Conservation (phyloP, 345 rosid genomes). For the Eucalyptus albens region DNA sequence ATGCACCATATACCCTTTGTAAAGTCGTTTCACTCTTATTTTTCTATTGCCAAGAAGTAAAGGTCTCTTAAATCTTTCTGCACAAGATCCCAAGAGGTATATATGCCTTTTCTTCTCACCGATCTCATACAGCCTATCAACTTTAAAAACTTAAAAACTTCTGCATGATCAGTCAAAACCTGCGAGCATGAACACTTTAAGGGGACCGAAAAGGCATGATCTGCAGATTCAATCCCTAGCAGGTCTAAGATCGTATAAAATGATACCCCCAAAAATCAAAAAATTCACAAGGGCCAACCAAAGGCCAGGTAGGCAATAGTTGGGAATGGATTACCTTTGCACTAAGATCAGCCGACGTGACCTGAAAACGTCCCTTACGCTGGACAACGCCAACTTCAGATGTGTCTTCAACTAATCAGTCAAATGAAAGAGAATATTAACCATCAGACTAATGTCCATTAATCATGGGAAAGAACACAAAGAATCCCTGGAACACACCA, state of each 20-base stretch:
- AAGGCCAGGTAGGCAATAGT: background rate
- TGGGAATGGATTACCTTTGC: conserved; percentile 54
- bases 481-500: conserved; percentile 12
- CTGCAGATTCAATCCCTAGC: background rate
- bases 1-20: background rate
- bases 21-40: background rate
- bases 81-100: background rate
- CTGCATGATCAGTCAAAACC: background rate
- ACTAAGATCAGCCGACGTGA: conserved; percentile 68
- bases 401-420: conserved; percentile 47
- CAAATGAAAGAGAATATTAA: background rate
- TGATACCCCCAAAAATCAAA: background rate
- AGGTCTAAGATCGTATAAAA: background rate
- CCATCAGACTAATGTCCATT: background rate
- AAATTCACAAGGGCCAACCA: background rate
- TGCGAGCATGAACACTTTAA: background rate
- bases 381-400: conserved; percentile 75
- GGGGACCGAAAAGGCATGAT: background rate
- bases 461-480: background rate
- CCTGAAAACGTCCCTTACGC: conserved; percentile 87
- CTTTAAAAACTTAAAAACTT: background rate
- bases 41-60: background rate
- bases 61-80: background rate
- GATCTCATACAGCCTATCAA: background rate
- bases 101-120: background rate